Conservation (phyloP, 495 filamentous ascomycete genomes). For the Penicillium canescens region DNA sequence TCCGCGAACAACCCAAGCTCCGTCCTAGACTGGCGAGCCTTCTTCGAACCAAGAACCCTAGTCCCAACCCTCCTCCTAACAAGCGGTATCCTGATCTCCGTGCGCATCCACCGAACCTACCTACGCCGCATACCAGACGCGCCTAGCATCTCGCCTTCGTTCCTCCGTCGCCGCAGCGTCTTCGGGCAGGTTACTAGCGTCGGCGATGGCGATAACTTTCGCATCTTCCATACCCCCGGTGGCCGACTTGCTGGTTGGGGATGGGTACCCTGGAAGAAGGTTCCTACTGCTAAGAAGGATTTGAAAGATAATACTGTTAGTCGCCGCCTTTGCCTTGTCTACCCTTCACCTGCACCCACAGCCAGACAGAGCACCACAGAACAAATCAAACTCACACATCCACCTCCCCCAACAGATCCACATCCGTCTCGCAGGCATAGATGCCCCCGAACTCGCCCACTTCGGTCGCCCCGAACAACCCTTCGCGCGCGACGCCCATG, state of each 20-base stretch:
- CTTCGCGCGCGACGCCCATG: conserved; percentile 72
- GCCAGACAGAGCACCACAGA: background rate
- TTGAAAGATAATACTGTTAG: conserved; percentile 77
- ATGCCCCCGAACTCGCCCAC: conserved; percentile 90
- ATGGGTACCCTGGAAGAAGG: conserved; percentile 74
- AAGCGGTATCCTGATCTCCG: conserved; percentile 56
- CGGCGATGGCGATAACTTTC: conserved; percentile 94
- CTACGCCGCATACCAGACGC: conserved; percentile 80
- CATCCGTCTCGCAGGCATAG: conserved; percentile 84
- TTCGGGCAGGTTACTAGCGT: conserved; percentile 89
- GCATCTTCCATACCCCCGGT: conserved; percentile 90
- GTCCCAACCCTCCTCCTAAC: conserved; percentile 71
- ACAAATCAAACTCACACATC: background rate
- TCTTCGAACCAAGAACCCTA: conserved; percentile 64
- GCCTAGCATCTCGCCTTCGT: conserved; percentile 63
- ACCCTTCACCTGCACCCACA: background rate
- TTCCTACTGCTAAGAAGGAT: conserved; percentile 65
- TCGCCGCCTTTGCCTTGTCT: conserved; percentile 8
- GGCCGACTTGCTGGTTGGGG: conserved; percentile 87
- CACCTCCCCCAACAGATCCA: conserved; percentile 53
- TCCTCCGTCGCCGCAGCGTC: conserved; percentile 68
- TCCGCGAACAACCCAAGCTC: conserved; percentile 16
- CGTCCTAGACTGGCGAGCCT: conserved; percentile 61
- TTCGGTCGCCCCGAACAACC: conserved; percentile 89
- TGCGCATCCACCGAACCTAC: conserved; percentile 59